Evolutionary conservation across 2,329 filamentous ascomycete species (phyloP), one percentile per base, ranked within the genome.

Genomic region (Xylariaceae sp.): DNA sequence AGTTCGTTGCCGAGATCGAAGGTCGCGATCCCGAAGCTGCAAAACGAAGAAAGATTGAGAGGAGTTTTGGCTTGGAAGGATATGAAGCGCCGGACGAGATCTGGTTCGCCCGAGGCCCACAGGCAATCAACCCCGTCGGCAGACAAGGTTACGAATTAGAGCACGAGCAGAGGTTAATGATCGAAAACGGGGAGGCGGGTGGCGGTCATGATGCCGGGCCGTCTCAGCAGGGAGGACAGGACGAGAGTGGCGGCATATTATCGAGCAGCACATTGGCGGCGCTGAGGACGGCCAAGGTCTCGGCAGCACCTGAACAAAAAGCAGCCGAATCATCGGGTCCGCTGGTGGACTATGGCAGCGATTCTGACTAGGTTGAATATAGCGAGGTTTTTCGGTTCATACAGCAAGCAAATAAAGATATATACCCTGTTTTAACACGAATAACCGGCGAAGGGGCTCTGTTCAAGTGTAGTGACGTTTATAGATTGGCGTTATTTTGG

Each of bases 31-130:
- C 86, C 0, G 87, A 89, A 53, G 85, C 88, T 28, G 76, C 81
- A 57, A 97, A 96, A 68, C 74, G 89, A 55, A 79, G 90, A 62
- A 94, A 87, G 65, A 80, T 95, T 17, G 88, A 96, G 61, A 88
- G 88, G 34, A 82, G 77, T 15, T 97, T 95, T 57, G 90, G 89
- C 0, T 63, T 98, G 31, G 76, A 90, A 38, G 90, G 89, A 1
- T 97, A 96, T 60, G 87, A 97, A 56, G 89, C 89, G 2, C 89
- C 90, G 0, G 92, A 98, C 59, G 84, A 92, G 47, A 81, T 98
- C 17, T 94, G 94, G 76, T 95, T 89, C 63, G 86, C 88, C 0
- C 74, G 85, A 32, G 87, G 89, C 24, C 76, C 79, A 50, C 79
- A 81, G 48, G 76, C 78, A 1, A 75, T 81, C 19, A 81, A 81